Percentiles rank a stretch among this genome's conserved stretches.
Evolutionary conservation across 495 filamentous ascomycete species (phyloP).

Genomic region (Neurospora hispaniola): DNA sequence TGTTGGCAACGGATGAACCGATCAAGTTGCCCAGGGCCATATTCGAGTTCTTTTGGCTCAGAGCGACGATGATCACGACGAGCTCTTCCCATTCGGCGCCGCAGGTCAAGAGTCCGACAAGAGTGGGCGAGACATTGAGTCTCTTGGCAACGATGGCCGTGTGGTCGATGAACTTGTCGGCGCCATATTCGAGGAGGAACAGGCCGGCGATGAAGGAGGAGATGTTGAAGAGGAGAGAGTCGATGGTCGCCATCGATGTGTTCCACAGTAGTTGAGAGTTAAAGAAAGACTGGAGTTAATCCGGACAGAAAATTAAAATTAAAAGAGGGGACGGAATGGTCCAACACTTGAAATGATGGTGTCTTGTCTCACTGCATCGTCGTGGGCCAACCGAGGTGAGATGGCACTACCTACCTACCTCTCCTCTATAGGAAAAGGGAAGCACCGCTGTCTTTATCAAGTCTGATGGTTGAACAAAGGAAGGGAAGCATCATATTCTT

Average conservation of each 20-base stretch:
- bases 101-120: conserved; percentile 42
- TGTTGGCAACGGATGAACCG: conserved; percentile 46
- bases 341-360: not conserved
- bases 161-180: conserved; percentile 42
- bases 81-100: conserved; percentile 53
- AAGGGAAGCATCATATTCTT: not conserved
- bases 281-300: conserved; percentile 1
- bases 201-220: conserved; percentile 27
- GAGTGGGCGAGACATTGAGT: conserved; percentile 34
- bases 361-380: not conserved
- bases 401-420: not conserved
- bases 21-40: conserved; percentile 47
- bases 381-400: not conserved
- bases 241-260: conserved; percentile 4
- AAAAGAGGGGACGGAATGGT: not conserved
- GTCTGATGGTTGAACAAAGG: not conserved
- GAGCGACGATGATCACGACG: conserved; percentile 40
- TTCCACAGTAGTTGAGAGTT: not conserved
- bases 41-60: conserved; percentile 33
- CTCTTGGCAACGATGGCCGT: conserved; percentile 39
- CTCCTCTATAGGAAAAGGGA: not conserved
- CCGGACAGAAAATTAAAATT: not conserved
- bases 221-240: conserved; percentile 24
- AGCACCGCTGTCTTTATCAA: not conserved
- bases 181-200: conserved; percentile 35